phyloP scores from a whole-genome alignment of 352 stramenopile genomes.

The Globisporangium ultimum region DNA sequence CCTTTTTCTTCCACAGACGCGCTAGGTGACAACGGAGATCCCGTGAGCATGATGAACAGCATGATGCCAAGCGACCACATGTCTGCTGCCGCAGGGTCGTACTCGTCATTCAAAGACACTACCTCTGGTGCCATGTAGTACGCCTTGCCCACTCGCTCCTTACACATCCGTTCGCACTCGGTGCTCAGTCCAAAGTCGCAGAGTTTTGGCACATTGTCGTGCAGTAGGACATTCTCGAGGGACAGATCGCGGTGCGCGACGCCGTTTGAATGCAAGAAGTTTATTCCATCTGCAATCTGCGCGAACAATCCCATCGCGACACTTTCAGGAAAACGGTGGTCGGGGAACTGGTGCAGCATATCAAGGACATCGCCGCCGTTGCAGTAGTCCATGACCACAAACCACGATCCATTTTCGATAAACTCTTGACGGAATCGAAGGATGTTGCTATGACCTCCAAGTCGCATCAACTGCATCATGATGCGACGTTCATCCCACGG shows the following conservation, averaged over 20 bases:
- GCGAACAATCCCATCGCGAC: conserved; percentile 24
- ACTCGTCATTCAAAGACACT: conserved; percentile 19
- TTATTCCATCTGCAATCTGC: conserved; percentile 27
- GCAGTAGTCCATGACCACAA: conserved; percentile 55
- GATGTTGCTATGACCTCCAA: conserved; percentile 35
- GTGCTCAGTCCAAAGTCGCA: conserved; percentile 62
- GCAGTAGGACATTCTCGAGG: conserved; percentile 50
- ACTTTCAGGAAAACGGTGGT: conserved; percentile 18
- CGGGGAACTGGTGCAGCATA: conserved; percentile 18
- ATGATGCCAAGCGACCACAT: conserved; percentile 71
- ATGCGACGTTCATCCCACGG: conserved; percentile 33
- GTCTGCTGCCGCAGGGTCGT: conserved; percentile 47
- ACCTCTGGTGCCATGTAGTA: conserved; percentile 68
- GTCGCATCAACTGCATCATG: conserved; percentile 18
- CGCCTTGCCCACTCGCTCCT: conserved; percentile 31
- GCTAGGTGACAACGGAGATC: conserved; percentile 35
- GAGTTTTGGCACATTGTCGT: conserved; percentile 36
- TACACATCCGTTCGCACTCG: conserved; percentile 13
- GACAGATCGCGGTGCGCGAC: conserved; percentile 57
- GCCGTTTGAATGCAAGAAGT: conserved; percentile 32
- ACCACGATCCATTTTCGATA: conserved; percentile 38
- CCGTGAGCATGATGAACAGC: conserved; percentile 64
- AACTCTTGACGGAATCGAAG: conserved; percentile 39
- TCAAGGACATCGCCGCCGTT: conserved; percentile 40
- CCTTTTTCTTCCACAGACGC: conserved; percentile 27